Evolutionary conservation across 108 stramenopile genomes (phyloP), one percentile per base, ranked within the genome.

Genomic region (Pseudonitzschia delicatissima): DNA sequence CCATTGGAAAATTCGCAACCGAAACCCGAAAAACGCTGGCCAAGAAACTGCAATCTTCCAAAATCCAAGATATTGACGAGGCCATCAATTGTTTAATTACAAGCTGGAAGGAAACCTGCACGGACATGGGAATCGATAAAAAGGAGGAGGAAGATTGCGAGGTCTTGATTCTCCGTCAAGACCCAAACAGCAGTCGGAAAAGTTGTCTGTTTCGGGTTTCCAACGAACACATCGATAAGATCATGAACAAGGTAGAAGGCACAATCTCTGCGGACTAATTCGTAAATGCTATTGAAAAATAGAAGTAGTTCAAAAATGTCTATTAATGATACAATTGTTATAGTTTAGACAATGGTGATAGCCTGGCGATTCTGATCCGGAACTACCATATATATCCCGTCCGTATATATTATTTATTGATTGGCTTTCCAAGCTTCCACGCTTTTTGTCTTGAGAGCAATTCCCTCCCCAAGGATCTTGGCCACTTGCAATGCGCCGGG

Each of bases 401-500:
- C n/a, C n/a, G n/a, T n/a, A n/a, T n/a, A n/a, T n/a, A n/a, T n/a
- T n/a, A n/a, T n/a, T n/a, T n/a, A n/a, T n/a, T n/a, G n/a, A n/a
- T n/a, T n/a, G n/a, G n/a, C n/a, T n/a, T n/a, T n/a, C n/a, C n/a
- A n/a, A n/a, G n/a, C n/a, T n/a, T n/a, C n/a, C n/a, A n/a, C n/a
- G n/a, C n/a, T n/a, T n/a, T n/a, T 42, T 42, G 11, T n/a, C n/a
- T n/a, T n/a, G n/a, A n/a, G 12, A 7, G 73, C 64, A 61, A 79
- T 21, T 29, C 62, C 71, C 75, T 77, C 53, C 6, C 66, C 53
- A 2, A 89, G 55, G 27, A 82, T 72, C 50, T 82, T 73, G 9
- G 81, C 77, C 67, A 89, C 51, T 44, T 67, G 45, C 6, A 66
- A 40, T 44, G 87, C 87, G 33, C 62, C 48, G 9, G 87, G 73